A percentile compares a stretch with the other conserved stretches of the same genome.
These are phyloP conservation scores for Mycena haematopus DNA, from an alignment of 768 basidiomycete species.

Conservation along the genomic window DNA sequence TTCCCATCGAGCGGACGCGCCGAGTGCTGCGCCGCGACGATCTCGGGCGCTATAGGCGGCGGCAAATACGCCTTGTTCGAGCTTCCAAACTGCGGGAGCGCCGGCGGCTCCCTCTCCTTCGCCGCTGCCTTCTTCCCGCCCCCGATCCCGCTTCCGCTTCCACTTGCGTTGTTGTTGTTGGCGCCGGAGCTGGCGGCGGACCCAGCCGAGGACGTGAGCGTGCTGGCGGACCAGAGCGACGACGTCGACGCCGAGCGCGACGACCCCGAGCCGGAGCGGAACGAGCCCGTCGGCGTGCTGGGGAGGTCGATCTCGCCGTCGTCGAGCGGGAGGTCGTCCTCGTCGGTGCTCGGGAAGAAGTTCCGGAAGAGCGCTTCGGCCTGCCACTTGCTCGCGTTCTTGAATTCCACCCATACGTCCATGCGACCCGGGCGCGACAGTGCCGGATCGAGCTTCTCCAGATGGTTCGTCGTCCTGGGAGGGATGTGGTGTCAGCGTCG, in stretches of 20 bases:
- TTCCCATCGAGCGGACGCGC: slow-evolving; percentile 69
- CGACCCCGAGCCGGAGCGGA: slow-evolving; percentile 9
- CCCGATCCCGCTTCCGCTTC: slow-evolving; percentile 32
- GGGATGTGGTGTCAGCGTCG: neutral
- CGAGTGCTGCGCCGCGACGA: slow-evolving; percentile 62
- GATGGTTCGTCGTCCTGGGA: slow-evolving; percentile 83
- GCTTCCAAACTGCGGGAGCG: slow-evolving; percentile 55
- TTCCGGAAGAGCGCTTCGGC: slow-evolving; percentile 88
- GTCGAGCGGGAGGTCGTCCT: slow-evolving; percentile 40
- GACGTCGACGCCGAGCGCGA: slow-evolving; percentile 33
- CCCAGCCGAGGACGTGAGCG: slow-evolving; percentile 55
- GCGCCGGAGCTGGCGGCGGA: slow-evolving; percentile 42
- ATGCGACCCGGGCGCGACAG: slow-evolving; percentile 91
- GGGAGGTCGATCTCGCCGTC: slow-evolving; percentile 34
- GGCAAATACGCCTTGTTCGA: slow-evolving; percentile 68
- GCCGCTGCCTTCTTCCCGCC: slow-evolving; percentile 24
- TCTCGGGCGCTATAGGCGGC: slow-evolving; percentile 67
- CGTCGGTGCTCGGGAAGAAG: slow-evolving; percentile 84
- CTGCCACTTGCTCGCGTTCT: slow-evolving; percentile 84
- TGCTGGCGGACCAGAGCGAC: slow-evolving; percentile 33
- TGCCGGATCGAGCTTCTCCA: slow-evolving; percentile 90
- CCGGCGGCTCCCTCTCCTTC: slow-evolving; percentile 13
- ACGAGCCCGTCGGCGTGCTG: slow-evolving; percentile 19
- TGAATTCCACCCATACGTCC: slow-evolving; percentile 94
- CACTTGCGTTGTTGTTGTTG: too few species aligned